Evolutionary conservation across 495 filamentous ascomycete genomes (phyloP).

Genomic region (Jackrogersella minutella): DNA sequence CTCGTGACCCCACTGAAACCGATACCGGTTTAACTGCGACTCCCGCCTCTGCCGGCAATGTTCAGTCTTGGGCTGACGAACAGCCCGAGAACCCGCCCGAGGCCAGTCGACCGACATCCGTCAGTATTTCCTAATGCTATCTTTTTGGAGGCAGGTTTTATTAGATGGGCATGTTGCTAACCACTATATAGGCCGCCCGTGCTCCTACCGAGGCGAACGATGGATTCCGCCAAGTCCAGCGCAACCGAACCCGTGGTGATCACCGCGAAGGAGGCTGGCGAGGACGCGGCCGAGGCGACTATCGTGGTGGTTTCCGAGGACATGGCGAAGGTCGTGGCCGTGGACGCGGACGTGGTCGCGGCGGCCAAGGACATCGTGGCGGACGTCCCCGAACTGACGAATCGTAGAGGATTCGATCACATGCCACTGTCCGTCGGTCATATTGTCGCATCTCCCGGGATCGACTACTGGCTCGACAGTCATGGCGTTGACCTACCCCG

Average conservation of each 20-base stretch:
- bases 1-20: conserved; percentile 75
- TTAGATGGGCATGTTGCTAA: conserved; percentile 14
- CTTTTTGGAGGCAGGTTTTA: background rate
- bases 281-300: conserved; percentile 63
- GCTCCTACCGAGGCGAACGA: conserved; percentile 57
- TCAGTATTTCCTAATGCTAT: background rate
- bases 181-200: conserved; percentile 39
- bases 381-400: conserved; percentile 45
- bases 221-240: conserved; percentile 76
- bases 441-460: conserved; percentile 34
- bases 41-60: conserved; percentile 61
- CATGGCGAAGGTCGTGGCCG: conserved; percentile 46
- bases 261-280: conserved; percentile 59
- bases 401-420: conserved; percentile 49
- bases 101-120: conserved; percentile 39
- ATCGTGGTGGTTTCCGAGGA: conserved; percentile 63
- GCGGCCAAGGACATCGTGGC: conserved; percentile 25
- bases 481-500: conserved; percentile 25
- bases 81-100: conserved; percentile 57
- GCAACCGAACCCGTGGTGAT: conserved; percentile 60
- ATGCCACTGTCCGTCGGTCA: conserved; percentile 25
- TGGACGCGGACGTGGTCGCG: conserved; percentile 26
- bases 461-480: conserved; percentile 28
- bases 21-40: conserved; percentile 71
- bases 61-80: conserved; percentile 75